A percentile compares a stretch with the other conserved stretches of the same genome.
Conservation (phyloP, 164 flowering plant genomes). For the Umbellularia californica region DNA sequence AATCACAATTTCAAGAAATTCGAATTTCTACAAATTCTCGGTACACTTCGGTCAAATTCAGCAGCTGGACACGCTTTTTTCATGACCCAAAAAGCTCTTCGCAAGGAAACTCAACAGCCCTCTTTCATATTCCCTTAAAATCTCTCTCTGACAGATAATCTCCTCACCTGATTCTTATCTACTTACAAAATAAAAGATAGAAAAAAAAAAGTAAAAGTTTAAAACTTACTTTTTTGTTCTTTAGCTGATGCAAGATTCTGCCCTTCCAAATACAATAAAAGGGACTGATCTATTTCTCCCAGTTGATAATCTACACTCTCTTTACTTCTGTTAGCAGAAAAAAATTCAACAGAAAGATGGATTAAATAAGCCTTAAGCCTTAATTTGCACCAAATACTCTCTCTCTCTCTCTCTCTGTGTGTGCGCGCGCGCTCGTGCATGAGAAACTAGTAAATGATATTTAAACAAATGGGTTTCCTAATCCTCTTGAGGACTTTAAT, state of each 20-base stretch:
- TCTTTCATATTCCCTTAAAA: background rate
- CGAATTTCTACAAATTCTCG: background rate
- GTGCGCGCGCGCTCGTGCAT: too few species aligned
- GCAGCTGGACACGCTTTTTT: conserved; percentile 42
- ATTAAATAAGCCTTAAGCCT: background rate
- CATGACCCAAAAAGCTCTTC: conserved; percentile 34
- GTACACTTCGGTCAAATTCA: conserved; percentile 48
- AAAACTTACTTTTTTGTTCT: conserved; percentile 56
- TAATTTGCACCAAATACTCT: background rate
- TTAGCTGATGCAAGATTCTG: conserved; percentile 48
- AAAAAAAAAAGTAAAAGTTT: background rate
- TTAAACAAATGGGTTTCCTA: background rate
- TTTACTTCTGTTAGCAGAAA: conserved; percentile 38
- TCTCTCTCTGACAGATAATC: background rate
- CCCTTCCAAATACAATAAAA: conserved; percentile 81
- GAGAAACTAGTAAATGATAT: background rate
- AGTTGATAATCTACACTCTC: conserved; percentile 75
- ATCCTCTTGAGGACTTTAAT: conserved; percentile 8
- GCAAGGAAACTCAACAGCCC: background rate
- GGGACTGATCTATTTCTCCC: conserved; percentile 95
- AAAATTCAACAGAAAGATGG: background rate
- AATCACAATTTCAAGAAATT: background rate
- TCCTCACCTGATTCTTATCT: background rate
- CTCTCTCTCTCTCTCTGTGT: too few species aligned
- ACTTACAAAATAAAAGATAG: background rate